Evolutionary conservation across 2,329 filamentous ascomycete genomes (phyloP), one percentile per base, ranked within the genome.

Genomic region (Exophiala lecanii-corni): DNA sequence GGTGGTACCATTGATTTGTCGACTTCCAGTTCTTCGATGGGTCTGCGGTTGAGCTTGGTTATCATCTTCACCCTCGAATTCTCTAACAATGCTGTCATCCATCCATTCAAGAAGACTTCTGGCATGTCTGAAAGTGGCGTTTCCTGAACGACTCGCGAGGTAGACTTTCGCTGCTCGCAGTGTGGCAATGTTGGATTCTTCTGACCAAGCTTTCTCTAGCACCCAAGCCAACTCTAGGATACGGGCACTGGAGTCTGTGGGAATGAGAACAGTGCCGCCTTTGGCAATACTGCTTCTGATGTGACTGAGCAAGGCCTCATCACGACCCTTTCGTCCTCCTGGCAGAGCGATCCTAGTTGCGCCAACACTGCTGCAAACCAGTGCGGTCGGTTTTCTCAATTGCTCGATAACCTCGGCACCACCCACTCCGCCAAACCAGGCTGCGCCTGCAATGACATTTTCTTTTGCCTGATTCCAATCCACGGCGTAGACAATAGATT

Each of bases 71-170:
- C 65, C 72, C 61, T 95, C 89, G 49, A 95, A 94, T 57, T 97
- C 91, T 41, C 89, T 82, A 31, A 94, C 84, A 46, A 98, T 94
- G 45, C 82, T 84, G 59, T 96, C 89, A 60, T 97, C 89, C 89
- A 98, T 97, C 92, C 92, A 98, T 61, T 98, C 92, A 21, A 98
- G 72, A 86, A 98, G 94, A 62, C 91, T 96, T 54, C 89, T 78
- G 18, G 91, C 86, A 54, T 96, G 87, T 39, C 88, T 78, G 74
- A 97, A 86, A 0, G 89, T 94, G 50, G 88, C 89, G 45, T 86
- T 83, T 51, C 87, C 85, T 49, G 88, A 94, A 46, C 82, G 83
- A 28, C 89, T 89, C 1, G 89, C 91, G 32, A 98, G 72, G 60
- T 89, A 96, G 1, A 96, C 71, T 37, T 70, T 72, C 7, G 75